A percentile compares a stretch with the other conserved stretches of the same genome.
Evolutionary conservation across 441 rosid genomes (phyloP).

Genomic region (Isatis lusitanica): DNA sequence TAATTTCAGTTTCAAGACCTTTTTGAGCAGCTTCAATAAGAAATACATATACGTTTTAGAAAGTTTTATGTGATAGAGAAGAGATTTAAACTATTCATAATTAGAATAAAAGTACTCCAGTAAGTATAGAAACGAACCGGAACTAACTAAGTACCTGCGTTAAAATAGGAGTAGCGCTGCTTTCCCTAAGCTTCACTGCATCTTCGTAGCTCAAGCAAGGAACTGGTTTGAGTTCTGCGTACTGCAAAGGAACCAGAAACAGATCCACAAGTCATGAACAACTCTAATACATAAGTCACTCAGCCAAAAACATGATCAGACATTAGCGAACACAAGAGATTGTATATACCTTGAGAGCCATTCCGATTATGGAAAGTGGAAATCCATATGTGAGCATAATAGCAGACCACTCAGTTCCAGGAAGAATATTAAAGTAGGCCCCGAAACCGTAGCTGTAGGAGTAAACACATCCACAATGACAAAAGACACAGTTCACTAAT

Average conservation of each 20-base stretch:
- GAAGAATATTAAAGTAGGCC: conserved; percentile 87
- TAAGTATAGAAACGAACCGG: not conserved
- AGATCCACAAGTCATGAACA: not conserved
- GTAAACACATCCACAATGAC: conserved; percentile 4
- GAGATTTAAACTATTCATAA: not conserved
- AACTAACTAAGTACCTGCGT: conserved; percentile 62
- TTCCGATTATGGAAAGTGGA: conserved; percentile 94
- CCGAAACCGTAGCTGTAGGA: conserved; percentile 83
- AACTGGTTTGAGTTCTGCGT: conserved; percentile 95
- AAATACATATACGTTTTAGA: not conserved
- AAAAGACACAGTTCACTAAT: not conserved
- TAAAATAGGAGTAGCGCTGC: conserved; percentile 79
- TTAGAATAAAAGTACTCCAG: not conserved
- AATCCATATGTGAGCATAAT: conserved; percentile 93
- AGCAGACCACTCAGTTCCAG: conserved; percentile 98
- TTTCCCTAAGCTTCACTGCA: conserved; percentile 71
- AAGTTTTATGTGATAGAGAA: not conserved
- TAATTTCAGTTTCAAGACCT: not conserved
- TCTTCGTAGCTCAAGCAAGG: conserved; percentile 85
- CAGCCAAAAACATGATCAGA: not conserved
- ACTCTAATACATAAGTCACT: not conserved
- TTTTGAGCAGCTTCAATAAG: not conserved
- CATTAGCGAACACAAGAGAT: conserved; percentile 5
- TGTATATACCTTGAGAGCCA: conserved; percentile 86
- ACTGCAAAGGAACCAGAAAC: conserved; percentile 48